Evolutionary conservation across 768 basidiomycete species (phyloP), one percentile per base, ranked within the genome.

Genomic region (Postia placenta): DNA sequence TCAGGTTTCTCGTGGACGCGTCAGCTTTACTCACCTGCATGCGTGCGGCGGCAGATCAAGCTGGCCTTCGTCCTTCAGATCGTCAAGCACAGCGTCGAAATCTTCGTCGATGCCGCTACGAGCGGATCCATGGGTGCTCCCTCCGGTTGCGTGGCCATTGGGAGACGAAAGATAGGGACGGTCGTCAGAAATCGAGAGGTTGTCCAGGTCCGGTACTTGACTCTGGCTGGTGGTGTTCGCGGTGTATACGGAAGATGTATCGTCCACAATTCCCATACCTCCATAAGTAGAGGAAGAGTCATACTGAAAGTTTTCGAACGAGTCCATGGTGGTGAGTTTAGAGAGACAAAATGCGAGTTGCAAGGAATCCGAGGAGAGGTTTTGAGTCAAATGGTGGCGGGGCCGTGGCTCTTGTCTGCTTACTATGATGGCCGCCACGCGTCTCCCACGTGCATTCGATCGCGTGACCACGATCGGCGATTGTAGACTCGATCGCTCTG

Each of bases 31-130:
- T 52, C 48, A 92, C 94, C 90, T 92, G 89, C 94, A 97, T 7
- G 95, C 95, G 67, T 97, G 95, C 9, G 87, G 81, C 2, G 92
- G 92, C 44, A 94, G 65, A 70, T 93, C 87, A 27, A 92, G 74
- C 14, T 79, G 69, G 11, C 72, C 73, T 56, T 88, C 90, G 55
- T 90, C 87, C 68, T 91, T 93, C 60, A 92, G 64, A 63, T 94
- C 92, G 52, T 94, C 92, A 33, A 95, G 70, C 39, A 92, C 87
- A 5, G 80, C 86, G 64, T 94, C 90, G 55, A 93, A 91, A 61
- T 95, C 92, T 47, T 93, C 92, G 50, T 91, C 87, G 22, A 61
- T 51, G 15, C 56, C 46, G 11, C 37, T 26, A 4, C 55, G n/a
- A 15, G 36, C 37, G 2, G 50, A 3, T 1, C 30, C 47, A n/a